A percentile compares a stretch with the other conserved stretches of the same genome.
phyloP scores from a whole-genome alignment of 345 rosid species.

The Adansonia digitata region DNA sequence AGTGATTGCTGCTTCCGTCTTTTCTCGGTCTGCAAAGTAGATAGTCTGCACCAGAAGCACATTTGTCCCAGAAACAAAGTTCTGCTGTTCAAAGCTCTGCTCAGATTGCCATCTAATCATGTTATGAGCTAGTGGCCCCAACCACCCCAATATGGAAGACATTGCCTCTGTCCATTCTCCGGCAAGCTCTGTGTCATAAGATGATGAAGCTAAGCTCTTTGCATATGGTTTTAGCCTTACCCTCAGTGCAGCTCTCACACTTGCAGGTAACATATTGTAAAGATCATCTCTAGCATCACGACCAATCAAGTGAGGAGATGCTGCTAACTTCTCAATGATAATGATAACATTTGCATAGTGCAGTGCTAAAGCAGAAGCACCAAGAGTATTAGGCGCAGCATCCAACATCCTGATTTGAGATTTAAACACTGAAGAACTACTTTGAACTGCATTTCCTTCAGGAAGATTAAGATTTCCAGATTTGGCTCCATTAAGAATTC shows the following conservation, averaged over 20 bases:
- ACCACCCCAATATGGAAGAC: constrained; percentile 71
- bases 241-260: constrained; percentile 60
- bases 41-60: constrained; percentile 88
- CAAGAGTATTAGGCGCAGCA: constrained; percentile 79
- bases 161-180: constrained; percentile 77
- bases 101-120: constrained; percentile 97
- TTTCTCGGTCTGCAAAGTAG: constrained; percentile 85
- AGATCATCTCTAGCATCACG: constrained; percentile 92
- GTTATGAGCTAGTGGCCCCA: constrained; percentile 91
- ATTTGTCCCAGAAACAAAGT: constrained; percentile 68
- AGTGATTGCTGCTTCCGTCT: constrained; percentile 79
- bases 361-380: constrained; percentile 80
- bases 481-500: constrained; percentile 32
- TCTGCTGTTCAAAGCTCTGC: constrained; percentile 89
- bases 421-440: constrained; percentile 31
- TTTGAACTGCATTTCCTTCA: constrained; percentile 12
- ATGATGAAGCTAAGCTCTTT: constrained; percentile 53
- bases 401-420: constrained; percentile 38
- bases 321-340: constrained; percentile 78
- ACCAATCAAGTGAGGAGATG: constrained; percentile 89
- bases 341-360: constrained; percentile 91
- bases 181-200: constrained; percentile 60
- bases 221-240: constrained; percentile 67
- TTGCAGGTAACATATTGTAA: constrained; percentile 84
- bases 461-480: constrained; percentile 27